Percentiles rank a stretch among this genome's conserved stretches.
phyloP scores from a whole-genome alignment of 768 basidiomycete species.

The Lentinula detonsa region DNA sequence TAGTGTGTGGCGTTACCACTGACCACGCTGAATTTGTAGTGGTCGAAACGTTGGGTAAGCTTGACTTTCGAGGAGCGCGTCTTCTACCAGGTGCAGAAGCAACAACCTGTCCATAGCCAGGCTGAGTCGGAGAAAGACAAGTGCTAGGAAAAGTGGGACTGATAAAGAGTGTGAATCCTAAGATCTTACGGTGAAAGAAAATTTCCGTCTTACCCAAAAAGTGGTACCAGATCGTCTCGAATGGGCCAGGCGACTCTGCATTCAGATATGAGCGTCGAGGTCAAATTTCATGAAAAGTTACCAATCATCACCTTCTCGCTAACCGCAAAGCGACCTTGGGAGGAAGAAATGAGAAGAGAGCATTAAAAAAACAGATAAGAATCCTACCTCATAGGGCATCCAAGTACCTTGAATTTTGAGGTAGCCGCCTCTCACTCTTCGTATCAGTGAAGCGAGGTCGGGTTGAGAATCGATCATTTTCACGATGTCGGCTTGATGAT shows the following conservation, averaged over 20 bases:
- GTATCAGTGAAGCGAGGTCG: constrained; percentile 75
- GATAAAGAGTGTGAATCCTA: not conserved
- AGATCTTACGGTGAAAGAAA: not conserved
- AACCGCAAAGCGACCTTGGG: constrained; percentile 69
- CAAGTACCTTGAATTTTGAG: constrained; percentile 92
- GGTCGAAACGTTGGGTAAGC: constrained; percentile 29
- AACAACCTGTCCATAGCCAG: constrained; percentile 83
- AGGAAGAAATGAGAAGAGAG: constrained; percentile 8
- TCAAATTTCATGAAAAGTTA: constrained; percentile 11
- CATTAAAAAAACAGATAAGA: not conserved
- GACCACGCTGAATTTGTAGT: constrained; percentile 6
- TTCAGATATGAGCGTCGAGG: not conserved
- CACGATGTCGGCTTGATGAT: constrained; percentile 72
- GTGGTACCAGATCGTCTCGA: constrained; percentile 77
- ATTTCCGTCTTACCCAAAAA: constrained; percentile 63
- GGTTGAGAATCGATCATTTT: constrained; percentile 92
- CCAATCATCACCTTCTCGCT: constrained; percentile 61
- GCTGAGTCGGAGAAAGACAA: constrained; percentile 79
- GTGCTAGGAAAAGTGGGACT: constrained; percentile 82
- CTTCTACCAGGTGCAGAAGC: constrained; percentile 54
- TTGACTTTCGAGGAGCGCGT: constrained; percentile 44
- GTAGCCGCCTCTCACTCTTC: constrained; percentile 82
- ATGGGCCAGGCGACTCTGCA: constrained; percentile 83
- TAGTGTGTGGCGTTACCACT: constrained; percentile 13
- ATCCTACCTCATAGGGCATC: constrained; percentile 83